Evolutionary conservation across 2,329 filamentous ascomycete species (phyloP).

Genomic region (Tothia fuscella): DNA sequence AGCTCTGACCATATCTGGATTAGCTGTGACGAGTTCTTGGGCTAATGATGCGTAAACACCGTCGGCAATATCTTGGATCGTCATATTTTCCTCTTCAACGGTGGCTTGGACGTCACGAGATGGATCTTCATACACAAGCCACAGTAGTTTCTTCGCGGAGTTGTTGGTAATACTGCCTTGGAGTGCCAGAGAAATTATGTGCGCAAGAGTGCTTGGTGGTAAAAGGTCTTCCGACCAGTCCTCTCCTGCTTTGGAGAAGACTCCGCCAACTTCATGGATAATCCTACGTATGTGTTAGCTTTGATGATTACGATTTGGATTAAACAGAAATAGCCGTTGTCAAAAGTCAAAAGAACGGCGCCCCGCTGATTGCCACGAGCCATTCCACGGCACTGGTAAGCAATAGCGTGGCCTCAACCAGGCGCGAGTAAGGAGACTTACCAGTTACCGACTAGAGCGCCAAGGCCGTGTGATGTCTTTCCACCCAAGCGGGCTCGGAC

Average conservation of each 20-base stretch:
- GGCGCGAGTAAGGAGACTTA: constrained; percentile 14
- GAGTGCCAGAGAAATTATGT: constrained; percentile 30
- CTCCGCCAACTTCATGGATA: constrained; percentile 39
- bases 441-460: constrained; percentile 48
- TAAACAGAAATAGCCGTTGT: too few species aligned
- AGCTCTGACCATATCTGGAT: constrained; percentile 45
- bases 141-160: constrained; percentile 49
- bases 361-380: too few species aligned
- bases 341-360: too few species aligned
- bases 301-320: neutral
- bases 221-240: constrained; percentile 32
- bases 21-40: constrained; percentile 38
- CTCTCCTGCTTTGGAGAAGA: constrained; percentile 27
- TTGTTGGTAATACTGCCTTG: constrained; percentile 37
- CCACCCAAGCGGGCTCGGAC: constrained; percentile 25
- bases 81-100: constrained; percentile 44
- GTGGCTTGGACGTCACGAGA: constrained; percentile 37
- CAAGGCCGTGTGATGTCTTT: constrained; percentile 17
- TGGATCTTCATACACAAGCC: constrained; percentile 41
- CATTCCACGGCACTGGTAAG: neutral
- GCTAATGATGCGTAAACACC: constrained; percentile 46
- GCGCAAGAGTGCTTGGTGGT: constrained; percentile 27
- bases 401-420: neutral
- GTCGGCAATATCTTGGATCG: constrained; percentile 41
- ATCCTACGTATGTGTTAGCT: constrained; percentile 23